phyloP scores from a whole-genome alignment of 495 filamentous ascomycete genomes.

The Cenococcum geophilum region DNA sequence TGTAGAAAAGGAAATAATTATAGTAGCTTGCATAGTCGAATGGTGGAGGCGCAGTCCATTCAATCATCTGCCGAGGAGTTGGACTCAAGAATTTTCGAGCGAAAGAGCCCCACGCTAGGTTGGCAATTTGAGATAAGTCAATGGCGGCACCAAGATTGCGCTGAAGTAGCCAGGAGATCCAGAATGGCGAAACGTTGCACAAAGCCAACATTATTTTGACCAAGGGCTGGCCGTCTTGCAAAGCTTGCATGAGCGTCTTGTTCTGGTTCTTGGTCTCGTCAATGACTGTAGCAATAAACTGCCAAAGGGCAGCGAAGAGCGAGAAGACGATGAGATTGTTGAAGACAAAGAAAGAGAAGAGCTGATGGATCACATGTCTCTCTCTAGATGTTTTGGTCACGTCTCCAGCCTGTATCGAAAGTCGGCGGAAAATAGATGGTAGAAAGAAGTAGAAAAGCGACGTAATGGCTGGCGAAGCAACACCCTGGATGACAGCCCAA shows the following conservation, averaged over 20 bases:
- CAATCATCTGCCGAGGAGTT: constrained; percentile 88
- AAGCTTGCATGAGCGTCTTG: constrained; percentile 58
- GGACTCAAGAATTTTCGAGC: constrained; percentile 75
- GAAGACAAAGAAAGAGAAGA: constrained; percentile 96
- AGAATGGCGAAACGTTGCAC: constrained; percentile 79
- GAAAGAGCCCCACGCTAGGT: constrained; percentile 72
- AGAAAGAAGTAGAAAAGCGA: constrained; percentile 84
- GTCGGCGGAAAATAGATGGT: constrained; percentile 82
- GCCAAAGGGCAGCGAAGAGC: constrained; percentile 74
- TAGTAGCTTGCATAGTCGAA: constrained; percentile 98
- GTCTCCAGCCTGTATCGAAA: constrained; percentile 75
- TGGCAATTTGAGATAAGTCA: constrained; percentile 79
- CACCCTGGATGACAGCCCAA: constrained; percentile 91
- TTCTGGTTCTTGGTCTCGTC: constrained; percentile 40
- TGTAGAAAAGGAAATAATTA: constrained; percentile 92
- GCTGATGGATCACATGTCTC: constrained; percentile 81
- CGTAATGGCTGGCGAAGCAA: constrained; percentile 82
- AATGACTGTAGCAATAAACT: constrained; percentile 60
- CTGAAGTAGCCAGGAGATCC: constrained; percentile 89
- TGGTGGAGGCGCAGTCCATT: constrained; percentile 82
- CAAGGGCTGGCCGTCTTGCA: constrained; percentile 57
- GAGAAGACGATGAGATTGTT: constrained; percentile 96
- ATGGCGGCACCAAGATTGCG: constrained; percentile 85
- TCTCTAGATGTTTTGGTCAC: constrained; percentile 87
- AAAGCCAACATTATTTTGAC: constrained; percentile 58